Evolutionary conservation across 2,329 filamentous ascomycete species (phyloP).

Genomic region (Cytospora chrysosperma): DNA sequence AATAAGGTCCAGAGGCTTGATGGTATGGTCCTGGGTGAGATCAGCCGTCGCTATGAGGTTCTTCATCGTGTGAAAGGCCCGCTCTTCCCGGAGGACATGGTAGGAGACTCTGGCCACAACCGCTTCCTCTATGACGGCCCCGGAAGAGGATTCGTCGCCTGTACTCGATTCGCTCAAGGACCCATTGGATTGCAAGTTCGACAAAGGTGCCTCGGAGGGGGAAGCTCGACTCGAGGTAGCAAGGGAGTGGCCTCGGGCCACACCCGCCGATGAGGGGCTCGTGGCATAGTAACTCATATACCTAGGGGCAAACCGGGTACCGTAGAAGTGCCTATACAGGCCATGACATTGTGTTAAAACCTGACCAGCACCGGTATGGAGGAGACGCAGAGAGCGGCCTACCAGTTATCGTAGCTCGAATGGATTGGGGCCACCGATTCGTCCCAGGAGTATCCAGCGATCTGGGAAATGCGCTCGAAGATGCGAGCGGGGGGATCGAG

Average conservation of each 20-base stretch:
- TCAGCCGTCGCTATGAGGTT: slow-evolving; percentile 69
- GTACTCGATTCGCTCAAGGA: slow-evolving; percentile 16
- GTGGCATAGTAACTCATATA: slow-evolving; percentile 43
- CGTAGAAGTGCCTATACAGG: slow-evolving; percentile 61
- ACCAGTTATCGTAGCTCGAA: slow-evolving; percentile 87
- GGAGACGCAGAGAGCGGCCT: slow-evolving; percentile 29
- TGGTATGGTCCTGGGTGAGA: slow-evolving; percentile 71
- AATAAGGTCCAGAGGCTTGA: slow-evolving; percentile 77
- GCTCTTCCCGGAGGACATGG: slow-evolving; percentile 79
- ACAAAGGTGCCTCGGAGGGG: slow-evolving; percentile 41
- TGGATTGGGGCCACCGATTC: slow-evolving; percentile 58
- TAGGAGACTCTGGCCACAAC: slow-evolving; percentile 82
- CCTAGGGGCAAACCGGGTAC: slow-evolving; percentile 56
- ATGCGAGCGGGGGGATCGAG: slow-evolving; percentile 66
- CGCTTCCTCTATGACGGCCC: slow-evolving; percentile 58
- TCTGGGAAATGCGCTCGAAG: slow-evolving; percentile 69
- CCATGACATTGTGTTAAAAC: slow-evolving; percentile 22
- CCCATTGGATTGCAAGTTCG: slow-evolving; percentile 20
- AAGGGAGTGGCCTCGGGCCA: slow-evolving; percentile 33
- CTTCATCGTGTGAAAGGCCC: slow-evolving; percentile 81
- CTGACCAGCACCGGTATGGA: not conserved
- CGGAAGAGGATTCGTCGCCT: slow-evolving; percentile 32
- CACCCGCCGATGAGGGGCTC: slow-evolving; percentile 44
- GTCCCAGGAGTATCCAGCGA: slow-evolving; percentile 76
- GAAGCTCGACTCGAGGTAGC: slow-evolving; percentile 41